phyloP scores from a whole-genome alignment of 805 yeast species.

The Jamesozyma gamospora region DNA sequence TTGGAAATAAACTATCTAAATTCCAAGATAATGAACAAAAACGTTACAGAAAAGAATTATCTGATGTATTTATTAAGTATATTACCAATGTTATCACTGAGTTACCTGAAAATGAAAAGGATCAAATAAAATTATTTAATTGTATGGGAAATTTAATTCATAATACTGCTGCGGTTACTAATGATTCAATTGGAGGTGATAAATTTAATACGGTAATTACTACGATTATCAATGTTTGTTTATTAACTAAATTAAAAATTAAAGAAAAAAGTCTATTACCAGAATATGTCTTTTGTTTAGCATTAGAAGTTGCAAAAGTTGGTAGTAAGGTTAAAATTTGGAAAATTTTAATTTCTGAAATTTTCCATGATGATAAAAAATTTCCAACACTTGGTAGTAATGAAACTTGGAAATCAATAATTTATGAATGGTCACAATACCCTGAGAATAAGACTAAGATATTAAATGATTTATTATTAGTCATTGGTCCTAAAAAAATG shows the following conservation, averaged over 20 bases:
- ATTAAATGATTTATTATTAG: slow-evolving; percentile 19
- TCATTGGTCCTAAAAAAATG: slow-evolving; percentile 31
- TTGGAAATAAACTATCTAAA: slow-evolving; percentile 47
- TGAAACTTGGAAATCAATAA: slow-evolving; percentile 42
- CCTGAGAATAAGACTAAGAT: slow-evolving; percentile 47
- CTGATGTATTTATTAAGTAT: slow-evolving; percentile 36
- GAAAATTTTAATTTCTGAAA: slow-evolving; percentile 55
- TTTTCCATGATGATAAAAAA: slow-evolving; percentile 42
- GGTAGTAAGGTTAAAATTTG: slow-evolving; percentile 42
- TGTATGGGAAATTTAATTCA: slow-evolving; percentile 12
- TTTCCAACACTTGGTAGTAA: slow-evolving; percentile 12
- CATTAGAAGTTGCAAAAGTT: slow-evolving; percentile 26
- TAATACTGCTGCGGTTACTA: slow-evolving; percentile 13
- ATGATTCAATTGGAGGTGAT: slow-evolving; percentile 36
- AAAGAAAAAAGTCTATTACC: slow-evolving; percentile 33
- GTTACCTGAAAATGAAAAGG: slow-evolving; percentile 12
- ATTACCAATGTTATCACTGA: slow-evolving; percentile 26
- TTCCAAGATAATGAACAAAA: slow-evolving; percentile 54
- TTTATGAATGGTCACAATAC: slow-evolving; percentile 50
- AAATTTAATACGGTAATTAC: slow-evolving; percentile 42
- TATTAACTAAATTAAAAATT: slow-evolving; percentile 43
- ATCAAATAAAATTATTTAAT: slow-evolving; percentile 8
- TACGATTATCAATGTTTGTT: slow-evolving; percentile 42
- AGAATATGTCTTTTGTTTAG: slow-evolving; percentile 35
- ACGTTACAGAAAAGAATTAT: slow-evolving; percentile 45